Base-by-base conservation (phyloP, 106 monocot species). In the Dendrobium chrysotoxum region DNA sequence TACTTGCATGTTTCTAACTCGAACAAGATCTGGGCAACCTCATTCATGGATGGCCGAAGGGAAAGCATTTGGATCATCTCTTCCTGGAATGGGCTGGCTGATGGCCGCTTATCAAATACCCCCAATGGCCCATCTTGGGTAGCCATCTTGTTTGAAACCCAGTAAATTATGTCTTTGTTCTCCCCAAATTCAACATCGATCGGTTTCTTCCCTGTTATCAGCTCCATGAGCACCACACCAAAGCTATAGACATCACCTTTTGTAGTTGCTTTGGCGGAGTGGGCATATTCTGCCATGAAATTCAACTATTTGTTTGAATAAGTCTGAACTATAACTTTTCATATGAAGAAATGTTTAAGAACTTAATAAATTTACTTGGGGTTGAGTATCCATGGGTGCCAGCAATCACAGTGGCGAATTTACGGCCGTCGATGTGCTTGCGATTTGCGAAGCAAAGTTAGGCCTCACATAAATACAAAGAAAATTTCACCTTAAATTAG, bases 191-290 rank as follows among this genome's bases (percentile, higher is more conserved):
- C 95, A 28, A 83, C 79, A 70, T 91, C 92, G 20, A 78, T 84
- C 45, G 98, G 95, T 81, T 98, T 98, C 87, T 86, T 92, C 16
- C 98, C 95, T 4, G 98, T 95, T 20, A 93, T 83, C 78, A 98
- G 82, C 83, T 98, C 98, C 98, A 98, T 95, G 28, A 98, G 84
- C 44, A 98, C 95, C 46, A 98, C 95, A 5, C 98, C 98, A 83
- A 92, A 98, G 88, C 98, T 98, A 83, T 98, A 98, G 4, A 98
- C 98, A 68, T 98, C 98, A 46, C 98, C 91, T 75, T 98, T 98
- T 7, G 95, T 98, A 6, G 95, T 95, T 21, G 94, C 95, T 77
- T 91, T 98, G 35, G 86, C 87, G 11, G 92, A 88, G 80, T 95
- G 95, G 3, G 98, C 98, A 77, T 98, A 98, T 81, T 98, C 98